These are phyloP conservation scores for Solanum paucissectum DNA, from an alignment of 257 asterid genomes.

Conservation along the genomic window DNA sequence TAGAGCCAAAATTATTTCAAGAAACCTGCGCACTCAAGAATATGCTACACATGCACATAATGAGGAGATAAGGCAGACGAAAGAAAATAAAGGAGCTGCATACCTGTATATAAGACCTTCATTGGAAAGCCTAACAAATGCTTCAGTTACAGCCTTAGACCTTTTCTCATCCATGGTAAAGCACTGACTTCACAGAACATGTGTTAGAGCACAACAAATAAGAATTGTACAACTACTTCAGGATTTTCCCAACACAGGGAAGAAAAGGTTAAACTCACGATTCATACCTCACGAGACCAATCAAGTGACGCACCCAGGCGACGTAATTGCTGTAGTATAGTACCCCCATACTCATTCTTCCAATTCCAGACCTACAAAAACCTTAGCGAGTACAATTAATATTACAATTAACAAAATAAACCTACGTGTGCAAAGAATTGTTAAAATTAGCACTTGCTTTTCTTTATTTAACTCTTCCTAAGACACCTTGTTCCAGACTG, in stretches of 20 bases:
- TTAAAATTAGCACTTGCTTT: not conserved
- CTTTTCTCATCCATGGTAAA: conserved; percentile 93
- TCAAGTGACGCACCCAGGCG: conserved; percentile 87
- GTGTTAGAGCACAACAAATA: not conserved
- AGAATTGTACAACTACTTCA: not conserved
- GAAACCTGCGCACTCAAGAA: not conserved
- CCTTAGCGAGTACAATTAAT: not conserved
- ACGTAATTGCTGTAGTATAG: conserved; percentile 74
- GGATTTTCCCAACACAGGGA: not conserved
- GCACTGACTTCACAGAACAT: conserved; percentile 31
- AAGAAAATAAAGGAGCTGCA: not conserved
- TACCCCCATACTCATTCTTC: conserved; percentile 86
- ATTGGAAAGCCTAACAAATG: conserved; percentile 75
- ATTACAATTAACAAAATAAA: not conserved
- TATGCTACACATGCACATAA: not conserved
- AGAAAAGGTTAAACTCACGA: not conserved
- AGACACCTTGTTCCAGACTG: not conserved
- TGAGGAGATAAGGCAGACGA: not conserved
- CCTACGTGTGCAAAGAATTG: not conserved
- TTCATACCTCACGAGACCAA: conserved; percentile 91
- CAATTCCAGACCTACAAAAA: conserved; percentile 78
- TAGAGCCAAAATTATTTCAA: not conserved
- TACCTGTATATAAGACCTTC: conserved; percentile 90
- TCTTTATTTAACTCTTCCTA: not conserved
- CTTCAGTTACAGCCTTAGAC: conserved; percentile 88